These are phyloP conservation scores for Lachancea sp. DNA, from an alignment of 805 yeast species.

Conservation along the genomic window DNA sequence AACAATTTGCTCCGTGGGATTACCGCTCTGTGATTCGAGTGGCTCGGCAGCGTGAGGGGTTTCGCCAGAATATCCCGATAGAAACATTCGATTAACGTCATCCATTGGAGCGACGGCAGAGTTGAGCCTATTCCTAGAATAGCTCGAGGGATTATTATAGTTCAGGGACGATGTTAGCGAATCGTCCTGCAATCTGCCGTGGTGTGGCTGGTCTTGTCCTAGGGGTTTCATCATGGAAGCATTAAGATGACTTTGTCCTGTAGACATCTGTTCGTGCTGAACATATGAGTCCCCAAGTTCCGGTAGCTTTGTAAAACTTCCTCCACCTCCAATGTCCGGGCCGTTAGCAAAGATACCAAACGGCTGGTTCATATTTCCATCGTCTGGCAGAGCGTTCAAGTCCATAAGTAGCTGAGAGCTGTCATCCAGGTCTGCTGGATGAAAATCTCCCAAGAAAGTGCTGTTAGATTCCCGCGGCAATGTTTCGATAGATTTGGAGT, in stretches of 20 bases:
- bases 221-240: neutral
- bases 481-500: neutral
- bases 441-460: neutral
- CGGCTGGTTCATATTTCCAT: neutral
- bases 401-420: conserved; percentile 2
- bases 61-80: conserved; percentile 1
- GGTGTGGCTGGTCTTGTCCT: neutral
- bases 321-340: neutral
- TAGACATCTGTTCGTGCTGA: neutral
- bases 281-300: neutral
- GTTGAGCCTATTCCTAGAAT: conserved; percentile 8
- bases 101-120: conserved; percentile 6
- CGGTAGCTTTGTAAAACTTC: conserved; percentile 1
- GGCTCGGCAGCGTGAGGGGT: neutral
- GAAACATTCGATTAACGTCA: conserved; percentile 8
- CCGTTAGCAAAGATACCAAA: neutral
- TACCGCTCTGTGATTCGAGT: neutral
- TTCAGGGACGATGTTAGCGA: neutral
- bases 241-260: neutral
- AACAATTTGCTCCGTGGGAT: neutral
- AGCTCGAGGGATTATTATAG: neutral
- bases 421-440: neutral
- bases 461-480: neutral
- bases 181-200: neutral
- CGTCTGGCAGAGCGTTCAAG: neutral